These are phyloP conservation scores for Saccharomyces hybrid DNA, from an alignment of 1,139 yeast species.

Conservation along the genomic window DNA sequence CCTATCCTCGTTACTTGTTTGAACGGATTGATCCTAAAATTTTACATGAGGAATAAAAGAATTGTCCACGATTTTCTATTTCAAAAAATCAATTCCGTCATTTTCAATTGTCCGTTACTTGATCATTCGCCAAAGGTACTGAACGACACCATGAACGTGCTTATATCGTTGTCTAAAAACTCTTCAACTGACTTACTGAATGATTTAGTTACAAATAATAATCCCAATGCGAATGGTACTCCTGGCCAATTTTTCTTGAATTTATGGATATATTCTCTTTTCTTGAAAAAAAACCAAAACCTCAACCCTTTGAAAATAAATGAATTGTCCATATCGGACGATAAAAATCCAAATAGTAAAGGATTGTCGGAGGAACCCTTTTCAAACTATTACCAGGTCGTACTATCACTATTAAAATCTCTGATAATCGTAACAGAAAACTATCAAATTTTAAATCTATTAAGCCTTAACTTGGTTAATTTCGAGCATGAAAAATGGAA, in stretches of 20 bases:
- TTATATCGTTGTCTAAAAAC: conserved; percentile 54
- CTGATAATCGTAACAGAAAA: conserved; percentile 40
- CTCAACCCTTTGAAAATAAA: conserved; percentile 23
- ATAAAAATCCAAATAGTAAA: background rate
- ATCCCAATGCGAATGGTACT: conserved; percentile 10
- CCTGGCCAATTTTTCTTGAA: conserved; percentile 31
- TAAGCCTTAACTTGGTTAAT: conserved; percentile 41
- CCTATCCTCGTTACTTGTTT: conserved; percentile 56
- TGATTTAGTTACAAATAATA: conserved; percentile 33
- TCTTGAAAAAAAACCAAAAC: conserved; percentile 38
- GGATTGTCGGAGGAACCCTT: background rate
- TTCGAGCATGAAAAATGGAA: conserved; percentile 45
- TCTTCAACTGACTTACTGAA: conserved; percentile 39
- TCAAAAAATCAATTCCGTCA: conserved; percentile 39
- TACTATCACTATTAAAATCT: conserved; percentile 42
- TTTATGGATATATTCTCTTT: conserved; percentile 61
- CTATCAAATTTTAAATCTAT: conserved; percentile 31
- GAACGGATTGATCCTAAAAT: conserved; percentile 45
- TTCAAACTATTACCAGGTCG: conserved; percentile 35
- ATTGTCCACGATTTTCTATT: conserved; percentile 57
- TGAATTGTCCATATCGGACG: background rate
- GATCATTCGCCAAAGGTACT: conserved; percentile 43
- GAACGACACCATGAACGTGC: conserved; percentile 58
- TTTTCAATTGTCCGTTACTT: conserved; percentile 29
- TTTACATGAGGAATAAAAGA: conserved; percentile 46